Percentiles rank a stretch among this genome's conserved stretches.
Conservation (phyloP, 2,329 filamentous ascomycete species). For the Pseudocercospora fuligena region DNA sequence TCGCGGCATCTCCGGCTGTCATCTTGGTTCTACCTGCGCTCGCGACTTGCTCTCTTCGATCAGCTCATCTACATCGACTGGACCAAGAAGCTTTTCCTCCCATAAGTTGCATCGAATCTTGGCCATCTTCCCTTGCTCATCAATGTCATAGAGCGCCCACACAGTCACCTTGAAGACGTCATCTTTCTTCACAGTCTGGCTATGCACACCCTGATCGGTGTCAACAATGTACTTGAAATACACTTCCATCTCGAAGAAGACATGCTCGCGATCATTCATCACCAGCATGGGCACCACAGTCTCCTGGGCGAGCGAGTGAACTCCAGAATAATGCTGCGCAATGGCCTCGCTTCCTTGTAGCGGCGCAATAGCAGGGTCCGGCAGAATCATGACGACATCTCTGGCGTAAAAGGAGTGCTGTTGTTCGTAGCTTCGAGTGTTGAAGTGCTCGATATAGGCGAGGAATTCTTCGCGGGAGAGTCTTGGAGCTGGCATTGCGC, state of each 20-base stretch:
- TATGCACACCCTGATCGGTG: constrained; percentile 19
- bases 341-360: constrained; percentile 14
- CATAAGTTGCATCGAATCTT: constrained; percentile 20
- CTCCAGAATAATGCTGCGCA: constrained; percentile 15
- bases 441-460: constrained; percentile 18
- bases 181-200: constrained; percentile 13
- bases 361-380: constrained; percentile 11
- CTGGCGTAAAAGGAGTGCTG: constrained; percentile 20
- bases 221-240: constrained; percentile 14
- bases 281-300: constrained; percentile 18
- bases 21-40: constrained; percentile 19
- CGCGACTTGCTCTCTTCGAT: constrained; percentile 20
- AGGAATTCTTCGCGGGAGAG: constrained; percentile 14
- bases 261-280: constrained; percentile 14
- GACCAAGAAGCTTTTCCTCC: constrained; percentile 22
- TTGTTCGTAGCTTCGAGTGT: constrained; percentile 18
- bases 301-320: constrained; percentile 18
- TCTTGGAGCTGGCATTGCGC: background rate
- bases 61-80: constrained; percentile 17
- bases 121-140: constrained; percentile 20
- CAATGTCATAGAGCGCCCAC: constrained; percentile 21
- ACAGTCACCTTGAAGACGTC: constrained; percentile 22
- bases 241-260: constrained; percentile 23
- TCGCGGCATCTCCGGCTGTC: background rate
- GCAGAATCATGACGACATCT: constrained; percentile 16